Conservation (phyloP, 768 basidiomycete genomes). For the Boletus subcaerulescens region DNA sequence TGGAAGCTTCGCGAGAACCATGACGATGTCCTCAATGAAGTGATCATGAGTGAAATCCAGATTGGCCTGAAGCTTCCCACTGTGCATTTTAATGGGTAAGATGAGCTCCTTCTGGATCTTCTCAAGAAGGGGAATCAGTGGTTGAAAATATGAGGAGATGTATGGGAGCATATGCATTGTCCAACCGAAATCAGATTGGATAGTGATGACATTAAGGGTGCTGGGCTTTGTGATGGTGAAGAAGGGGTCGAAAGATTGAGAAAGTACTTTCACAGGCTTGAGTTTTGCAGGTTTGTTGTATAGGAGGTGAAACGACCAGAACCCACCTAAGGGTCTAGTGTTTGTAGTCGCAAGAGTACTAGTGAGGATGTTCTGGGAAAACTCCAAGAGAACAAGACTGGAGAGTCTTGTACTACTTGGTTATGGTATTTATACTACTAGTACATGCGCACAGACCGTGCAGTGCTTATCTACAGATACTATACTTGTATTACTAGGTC, state of each 20-base stretch:
- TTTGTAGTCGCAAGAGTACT: too few relatives aligned
- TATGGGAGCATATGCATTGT: not conserved
- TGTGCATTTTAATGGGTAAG: not conserved
- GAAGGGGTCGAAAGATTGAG: not conserved
- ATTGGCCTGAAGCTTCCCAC: not conserved
- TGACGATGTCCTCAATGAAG: not conserved
- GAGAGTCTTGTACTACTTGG: too few relatives aligned
- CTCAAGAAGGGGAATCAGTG: not conserved
- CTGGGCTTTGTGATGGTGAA: not conserved
- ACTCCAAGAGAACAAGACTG: too few relatives aligned
- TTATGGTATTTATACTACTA: too few relatives aligned
- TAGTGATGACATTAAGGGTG: not conserved
- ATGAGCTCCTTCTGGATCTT: not conserved
- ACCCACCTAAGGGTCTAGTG: too few relatives aligned
- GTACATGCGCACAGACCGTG: too few relatives aligned
- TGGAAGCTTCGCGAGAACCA: not conserved
- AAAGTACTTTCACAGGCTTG: not conserved
- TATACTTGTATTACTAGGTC: too few relatives aligned
- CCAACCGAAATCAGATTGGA: slow-evolving; percentile 4
- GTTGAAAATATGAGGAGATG: slow-evolving; percentile 3
- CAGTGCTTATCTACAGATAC: too few relatives aligned
- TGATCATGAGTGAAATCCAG: not conserved
- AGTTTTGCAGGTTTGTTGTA: too few relatives aligned
- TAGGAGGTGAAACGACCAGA: too few relatives aligned
- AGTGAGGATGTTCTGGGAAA: too few relatives aligned